Evolutionary conservation across 352 stramenopile genomes (phyloP).

Genomic region (Phytopythium mirpurense): DNA sequence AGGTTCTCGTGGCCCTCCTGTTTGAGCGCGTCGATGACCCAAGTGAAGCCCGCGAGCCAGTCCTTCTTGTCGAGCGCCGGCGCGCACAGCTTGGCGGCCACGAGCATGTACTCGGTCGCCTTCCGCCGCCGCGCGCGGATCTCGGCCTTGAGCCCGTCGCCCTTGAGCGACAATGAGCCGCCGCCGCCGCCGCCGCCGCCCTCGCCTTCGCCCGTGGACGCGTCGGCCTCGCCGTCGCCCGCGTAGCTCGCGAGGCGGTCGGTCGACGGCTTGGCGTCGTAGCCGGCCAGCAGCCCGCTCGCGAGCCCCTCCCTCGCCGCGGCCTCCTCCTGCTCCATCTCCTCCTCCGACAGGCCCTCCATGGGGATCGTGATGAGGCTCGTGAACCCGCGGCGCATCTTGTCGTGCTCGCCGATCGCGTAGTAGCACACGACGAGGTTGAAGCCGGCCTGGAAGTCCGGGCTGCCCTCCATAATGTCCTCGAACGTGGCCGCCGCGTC

Average conservation of each 20-base stretch:
- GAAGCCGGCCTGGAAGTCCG: constrained; percentile 95
- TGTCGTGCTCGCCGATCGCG: constrained; percentile 92
- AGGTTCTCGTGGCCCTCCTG: constrained; percentile 87
- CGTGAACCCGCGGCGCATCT: constrained; percentile 91
- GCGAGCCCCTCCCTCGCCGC: constrained; percentile 26
- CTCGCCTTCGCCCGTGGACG: constrained; percentile 7
- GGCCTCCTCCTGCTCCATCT: constrained; percentile 72
- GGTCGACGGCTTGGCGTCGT: not conserved
- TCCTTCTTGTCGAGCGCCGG: constrained; percentile 91
- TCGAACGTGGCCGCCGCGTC: constrained; percentile 94
- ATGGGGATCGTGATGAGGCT: constrained; percentile 91
- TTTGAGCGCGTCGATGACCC: constrained; percentile 92
- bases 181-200: too few relatives aligned
- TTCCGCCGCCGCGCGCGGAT: constrained; percentile 74
- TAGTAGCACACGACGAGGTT: constrained; percentile 98
- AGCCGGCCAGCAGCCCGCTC: constrained; percentile 18
- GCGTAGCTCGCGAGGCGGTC: constrained; percentile 21
- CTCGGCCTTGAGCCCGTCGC: constrained; percentile 71
- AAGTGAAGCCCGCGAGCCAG: constrained; percentile 91
- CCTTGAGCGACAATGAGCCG: constrained; percentile 51
- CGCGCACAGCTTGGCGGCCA: constrained; percentile 92
- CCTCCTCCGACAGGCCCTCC: constrained; percentile 77
- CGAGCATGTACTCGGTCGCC: constrained; percentile 89
- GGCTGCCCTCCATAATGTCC: constrained; percentile 90
- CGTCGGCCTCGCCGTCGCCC: constrained; percentile 37